These are phyloP conservation scores for Xylaria telfairii DNA, from an alignment of 495 filamentous ascomycete genomes.

Conservation along the genomic window DNA sequence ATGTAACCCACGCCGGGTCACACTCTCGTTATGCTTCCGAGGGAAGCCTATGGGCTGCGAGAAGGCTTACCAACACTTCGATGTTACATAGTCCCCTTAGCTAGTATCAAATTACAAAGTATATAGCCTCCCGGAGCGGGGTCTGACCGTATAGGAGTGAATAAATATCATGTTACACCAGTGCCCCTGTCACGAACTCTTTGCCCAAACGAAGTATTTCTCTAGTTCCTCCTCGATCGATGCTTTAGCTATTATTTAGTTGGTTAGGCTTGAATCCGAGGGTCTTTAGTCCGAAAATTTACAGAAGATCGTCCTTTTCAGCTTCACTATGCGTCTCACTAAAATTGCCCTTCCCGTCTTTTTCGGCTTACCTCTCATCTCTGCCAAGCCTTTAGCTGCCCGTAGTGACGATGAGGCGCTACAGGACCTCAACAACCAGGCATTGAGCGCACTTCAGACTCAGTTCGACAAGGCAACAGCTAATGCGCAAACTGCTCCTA, in stretches of 20 bases:
- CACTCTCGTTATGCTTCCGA: neutral
- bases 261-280: neutral
- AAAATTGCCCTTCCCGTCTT: conserved; percentile 7
- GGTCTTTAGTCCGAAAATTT: neutral
- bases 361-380: conserved; percentile 16
- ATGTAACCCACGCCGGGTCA: neutral
- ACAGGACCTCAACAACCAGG: conserved; percentile 6
- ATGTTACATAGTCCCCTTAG: neutral
- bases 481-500: neutral
- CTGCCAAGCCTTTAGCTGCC: conserved; percentile 15
- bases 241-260: neutral
- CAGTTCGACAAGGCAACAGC: neutral
- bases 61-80: neutral
- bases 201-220: neutral
- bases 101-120: conserved; percentile 1
- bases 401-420: neutral
- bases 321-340: conserved; percentile 12
- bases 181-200: conserved; percentile 2
- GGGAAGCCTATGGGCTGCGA: neutral
- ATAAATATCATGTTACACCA: neutral
- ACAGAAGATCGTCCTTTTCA: neutral
- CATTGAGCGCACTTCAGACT: conserved; percentile 3
- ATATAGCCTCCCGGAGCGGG: neutral
- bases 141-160: neutral
- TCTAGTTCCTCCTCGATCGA: neutral